Base-by-base conservation (phyloP, 2,329 filamentous ascomycete species). In the Amphichorda felina region DNA sequence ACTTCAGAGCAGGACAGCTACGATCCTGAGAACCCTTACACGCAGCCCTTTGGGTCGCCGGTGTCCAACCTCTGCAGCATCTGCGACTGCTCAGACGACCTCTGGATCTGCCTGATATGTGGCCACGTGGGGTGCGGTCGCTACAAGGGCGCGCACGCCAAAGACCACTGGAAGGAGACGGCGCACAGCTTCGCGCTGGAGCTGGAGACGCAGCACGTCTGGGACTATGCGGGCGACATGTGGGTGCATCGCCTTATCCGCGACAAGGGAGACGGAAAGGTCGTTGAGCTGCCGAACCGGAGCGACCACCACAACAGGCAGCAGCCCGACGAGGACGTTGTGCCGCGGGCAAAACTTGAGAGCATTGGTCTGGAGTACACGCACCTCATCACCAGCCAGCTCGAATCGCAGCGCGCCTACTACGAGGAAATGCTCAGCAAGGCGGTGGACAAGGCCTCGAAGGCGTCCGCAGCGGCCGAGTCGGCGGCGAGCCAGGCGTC, bases 191-290 rank as follows among this genome's bases (percentile, higher is more conserved):
- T 94, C 53, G 82, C 87, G 18, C 82, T 98, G 54, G 91, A 98
- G 54, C 75, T 96, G 26, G 78, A 82, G 41, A 94, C 87, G 1
- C 89, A 98, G 55, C 82, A 94, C 47, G 88, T 98, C 2, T 98
- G 91, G 91, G 91, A 98, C 57, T 98, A 98, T 44, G 85, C 84
- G 1, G 87, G 85, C 4, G 91, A 98, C 51, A 83, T 82, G 50
- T 98, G 94, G 69, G 91, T 96, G 33, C 91, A 98, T 57, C 80
- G 91, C 8, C 75, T 96, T 35, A 94, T 98, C 38, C 82, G 94
- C 44, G 86, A 87, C 51, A 94, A 95, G 61, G 80, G 85, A 8
- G 87, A 94, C 54, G 85, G 85, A 17, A 94, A 94, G 56, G 70
- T 94, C 3, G 82, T 95, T 14, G 89, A 96, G 55, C 68, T 95